Conservation (phyloP, 768 basidiomycete genomes). For the Serendipita sp. region DNA sequence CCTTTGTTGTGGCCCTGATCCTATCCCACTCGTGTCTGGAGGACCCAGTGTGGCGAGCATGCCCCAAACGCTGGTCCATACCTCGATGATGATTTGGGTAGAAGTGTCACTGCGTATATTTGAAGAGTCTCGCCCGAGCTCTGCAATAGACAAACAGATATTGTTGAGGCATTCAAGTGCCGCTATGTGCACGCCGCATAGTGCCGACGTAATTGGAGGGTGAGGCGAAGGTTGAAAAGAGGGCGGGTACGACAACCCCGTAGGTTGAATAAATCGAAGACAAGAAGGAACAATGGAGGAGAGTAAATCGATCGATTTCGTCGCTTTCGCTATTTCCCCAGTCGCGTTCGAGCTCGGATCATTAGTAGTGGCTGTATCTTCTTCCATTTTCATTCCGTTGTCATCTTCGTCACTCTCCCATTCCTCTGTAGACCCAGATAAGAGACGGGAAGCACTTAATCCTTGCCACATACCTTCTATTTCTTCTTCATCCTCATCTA, state of each 20-base stretch:
- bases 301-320: slow-evolving; percentile 29
- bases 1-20: slow-evolving; percentile 48
- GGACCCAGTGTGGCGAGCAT: slow-evolving; percentile 44
- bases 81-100: slow-evolving; percentile 28
- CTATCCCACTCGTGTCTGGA: slow-evolving; percentile 25
- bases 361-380: slow-evolving; percentile 15
- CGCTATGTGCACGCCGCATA: slow-evolving; percentile 67
- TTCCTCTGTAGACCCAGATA: slow-evolving; percentile 13
- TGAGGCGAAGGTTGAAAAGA: slow-evolving; percentile 46
- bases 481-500: slow-evolving; percentile 15
- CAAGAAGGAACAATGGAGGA: slow-evolving; percentile 51
- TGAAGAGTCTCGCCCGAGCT: slow-evolving; percentile 20
- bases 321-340: slow-evolving; percentile 8
- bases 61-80: slow-evolving; percentile 55
- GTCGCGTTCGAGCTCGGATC: background rate
- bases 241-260: slow-evolving; percentile 67
- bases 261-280: slow-evolving; percentile 54
- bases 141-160: slow-evolving; percentile 57
- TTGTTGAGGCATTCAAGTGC: slow-evolving; percentile 86
- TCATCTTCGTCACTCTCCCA: slow-evolving; percentile 19
- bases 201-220: slow-evolving; percentile 74
- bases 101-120: slow-evolving; percentile 29
- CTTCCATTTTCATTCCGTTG: slow-evolving; percentile 25
- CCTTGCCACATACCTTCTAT: slow-evolving; percentile 3
- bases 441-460: slow-evolving; percentile 12